Base-by-base conservation (phyloP, 1,284 basidiomycete genomes). In the Moniliophthora roreri region DNA sequence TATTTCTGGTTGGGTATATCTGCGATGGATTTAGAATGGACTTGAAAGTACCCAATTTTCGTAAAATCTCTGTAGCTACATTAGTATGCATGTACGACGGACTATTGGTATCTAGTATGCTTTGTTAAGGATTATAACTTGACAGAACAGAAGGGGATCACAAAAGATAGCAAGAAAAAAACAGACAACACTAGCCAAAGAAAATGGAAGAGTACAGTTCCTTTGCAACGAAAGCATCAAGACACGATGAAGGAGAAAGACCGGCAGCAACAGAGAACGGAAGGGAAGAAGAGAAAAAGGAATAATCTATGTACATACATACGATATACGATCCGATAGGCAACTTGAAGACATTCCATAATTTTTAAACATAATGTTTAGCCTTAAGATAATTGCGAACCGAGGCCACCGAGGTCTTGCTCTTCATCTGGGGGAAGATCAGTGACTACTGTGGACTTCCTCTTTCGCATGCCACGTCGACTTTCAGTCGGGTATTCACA, bases 401-500 rank as follows among this genome's bases (percentile, higher is more conserved):
- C 24, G 44, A 46, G 44, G 24, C 24, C 28, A 18, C 44, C 41
- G 50, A 51, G 40, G 34, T 44, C 26, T 44, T 44, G 21, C 26
- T 46, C 50, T 24, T 16, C 50, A 28, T 26, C 40, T 21, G 21
- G 16, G 10, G 39, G 18, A 26, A 38, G 55, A 38, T 46, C 40
- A 26, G 39, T 42, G 32, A 50, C 24, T 20, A 51, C 44, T 21
- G 34, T 40, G 16, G 37, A 38, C 48, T 57, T 59, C 36, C 49
- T 58, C 51, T 57, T 60, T 38, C 59, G 53, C 59, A 60, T 60
- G 6, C 59, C 59, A n/a, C 59, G 55, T 40, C 59, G 53, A 46
- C 59, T 60, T 46, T 60, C 57, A 13, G 54, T 55, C 11, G 59
- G 59, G 35, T 58, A 60, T 44, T 58, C 59, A 35, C 59, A 60